phyloP scores from a whole-genome alignment of 306 rosid genomes.

The Luffa aegyptiaca region DNA sequence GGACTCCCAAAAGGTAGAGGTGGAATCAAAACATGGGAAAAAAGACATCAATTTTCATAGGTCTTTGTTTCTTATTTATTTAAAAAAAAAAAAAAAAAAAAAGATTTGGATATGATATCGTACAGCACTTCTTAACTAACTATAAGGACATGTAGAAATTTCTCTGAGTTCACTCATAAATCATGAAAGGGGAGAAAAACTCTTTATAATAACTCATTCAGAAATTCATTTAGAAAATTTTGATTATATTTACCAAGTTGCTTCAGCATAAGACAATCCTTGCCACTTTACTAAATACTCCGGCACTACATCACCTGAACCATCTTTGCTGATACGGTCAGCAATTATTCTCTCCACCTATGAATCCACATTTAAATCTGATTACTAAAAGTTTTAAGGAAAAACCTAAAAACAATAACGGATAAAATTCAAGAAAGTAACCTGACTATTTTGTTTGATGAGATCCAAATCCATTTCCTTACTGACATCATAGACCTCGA shows the following conservation, averaged over 20 bases:
- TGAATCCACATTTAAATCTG: conserved; percentile 12
- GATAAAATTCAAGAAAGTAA: conserved; percentile 22
- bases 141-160: background rate
- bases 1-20: conserved; percentile 5
- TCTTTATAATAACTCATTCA: background rate
- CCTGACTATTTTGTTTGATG: conserved; percentile 98
- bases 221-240: background rate
- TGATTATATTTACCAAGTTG: conserved; percentile 56
- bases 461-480: conserved; percentile 99
- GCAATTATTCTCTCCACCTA: conserved; percentile 95
- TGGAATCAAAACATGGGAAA: background rate
- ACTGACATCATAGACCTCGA: conserved; percentile 97
- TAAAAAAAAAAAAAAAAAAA: no score
- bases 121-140: background rate
- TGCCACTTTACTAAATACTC: conserved; percentile 99
- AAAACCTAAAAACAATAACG: background rate
- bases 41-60: background rate
- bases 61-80: no score
- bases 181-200: background rate
- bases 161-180: background rate
- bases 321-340: conserved; percentile 74
- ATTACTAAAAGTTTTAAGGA: conserved; percentile 10
- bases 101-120: background rate
- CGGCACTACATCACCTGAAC: conserved; percentile 58
- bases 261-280: conserved; percentile 98